phyloP scores from a whole-genome alignment of 1,284 basidiomycete genomes.

The Fistulina hepatica region DNA sequence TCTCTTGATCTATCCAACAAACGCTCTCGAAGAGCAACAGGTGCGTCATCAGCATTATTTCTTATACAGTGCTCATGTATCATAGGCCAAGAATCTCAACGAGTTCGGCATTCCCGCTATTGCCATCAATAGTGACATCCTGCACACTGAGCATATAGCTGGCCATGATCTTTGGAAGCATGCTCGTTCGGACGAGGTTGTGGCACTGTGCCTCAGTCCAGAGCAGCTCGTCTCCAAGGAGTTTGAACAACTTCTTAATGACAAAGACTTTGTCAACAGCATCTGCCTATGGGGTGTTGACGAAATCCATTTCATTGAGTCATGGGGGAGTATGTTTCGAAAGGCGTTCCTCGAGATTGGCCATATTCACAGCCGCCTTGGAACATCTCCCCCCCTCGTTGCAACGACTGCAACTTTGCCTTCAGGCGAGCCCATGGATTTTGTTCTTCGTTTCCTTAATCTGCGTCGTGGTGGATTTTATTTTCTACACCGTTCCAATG shows the following conservation, averaged over 20 bases:
- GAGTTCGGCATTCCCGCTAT: slow-evolving; percentile 11
- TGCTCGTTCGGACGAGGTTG: slow-evolving; percentile 1
- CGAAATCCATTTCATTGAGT: slow-evolving; percentile 20
- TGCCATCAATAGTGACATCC: slow-evolving; percentile 19
- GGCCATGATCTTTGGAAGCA: slow-evolving; percentile 17
- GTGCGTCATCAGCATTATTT: too few relatives aligned
- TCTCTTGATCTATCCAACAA: slow-evolving; percentile 11
- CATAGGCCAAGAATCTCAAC: too few relatives aligned
- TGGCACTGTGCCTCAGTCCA: slow-evolving; percentile 21
- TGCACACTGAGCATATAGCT: slow-evolving; percentile 7
- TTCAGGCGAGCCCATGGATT: slow-evolving; percentile 8
- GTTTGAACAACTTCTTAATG: slow-evolving; percentile 14
- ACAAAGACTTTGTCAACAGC: slow-evolving; percentile 13
- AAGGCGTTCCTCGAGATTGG: slow-evolving; percentile 18
- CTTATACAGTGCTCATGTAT: too few relatives aligned
- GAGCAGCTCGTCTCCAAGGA: slow-evolving; percentile 18
- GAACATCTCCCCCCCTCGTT: slow-evolving; percentile 14
- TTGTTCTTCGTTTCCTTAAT: slow-evolving; percentile 16
- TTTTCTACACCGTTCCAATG: slow-evolving; percentile 18
- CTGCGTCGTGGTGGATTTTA: slow-evolving; percentile 15
- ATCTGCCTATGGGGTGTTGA: slow-evolving; percentile 18
- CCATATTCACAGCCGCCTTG: slow-evolving; percentile 14
- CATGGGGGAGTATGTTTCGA: slow-evolving; percentile 20
- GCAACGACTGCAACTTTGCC: slow-evolving; percentile 20
- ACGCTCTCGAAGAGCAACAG: background rate